Conservation (phyloP, 352 stramenopile genomes). For the Phytophthora podocarpi region DNA sequence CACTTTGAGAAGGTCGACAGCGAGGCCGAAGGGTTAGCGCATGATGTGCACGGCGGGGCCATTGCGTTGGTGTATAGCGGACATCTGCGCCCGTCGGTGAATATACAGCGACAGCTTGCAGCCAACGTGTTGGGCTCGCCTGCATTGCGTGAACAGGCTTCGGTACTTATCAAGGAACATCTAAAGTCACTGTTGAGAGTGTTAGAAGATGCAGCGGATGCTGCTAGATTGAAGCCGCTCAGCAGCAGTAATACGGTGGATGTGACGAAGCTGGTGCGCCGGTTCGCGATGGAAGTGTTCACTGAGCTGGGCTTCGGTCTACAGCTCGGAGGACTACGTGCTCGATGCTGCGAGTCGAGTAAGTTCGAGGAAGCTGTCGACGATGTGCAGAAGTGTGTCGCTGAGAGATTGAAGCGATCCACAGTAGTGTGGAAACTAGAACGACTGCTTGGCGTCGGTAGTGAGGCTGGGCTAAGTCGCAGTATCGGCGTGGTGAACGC, state of each 20-base stretch:
- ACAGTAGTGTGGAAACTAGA: constrained; percentile 40
- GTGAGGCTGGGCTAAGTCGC: constrained; percentile 32
- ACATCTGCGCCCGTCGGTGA: constrained; percentile 13
- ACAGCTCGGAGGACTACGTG: constrained; percentile 20
- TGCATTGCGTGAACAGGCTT: constrained; percentile 44
- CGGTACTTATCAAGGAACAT: constrained; percentile 33
- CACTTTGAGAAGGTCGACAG: constrained; percentile 51
- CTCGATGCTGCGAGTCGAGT: constrained; percentile 6
- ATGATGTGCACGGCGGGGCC: constrained; percentile 21
- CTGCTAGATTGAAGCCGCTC: no score
- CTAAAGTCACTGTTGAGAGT: constrained; percentile 25
- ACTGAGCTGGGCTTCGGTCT: constrained; percentile 39
- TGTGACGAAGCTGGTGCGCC: constrained; percentile 23
- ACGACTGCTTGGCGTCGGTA: constrained; percentile 34
- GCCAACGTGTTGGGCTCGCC: constrained; percentile 76
- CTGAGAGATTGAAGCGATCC: constrained; percentile 17
- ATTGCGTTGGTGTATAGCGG: constrained; percentile 24
- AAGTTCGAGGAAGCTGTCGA: constrained; percentile 34
- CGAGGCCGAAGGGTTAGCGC: constrained; percentile 6
- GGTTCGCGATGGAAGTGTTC: constrained; percentile 42
- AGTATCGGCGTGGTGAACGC: constrained; percentile 27
- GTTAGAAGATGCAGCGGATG: constrained; percentile 26
- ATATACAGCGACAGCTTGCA: constrained; percentile 36
- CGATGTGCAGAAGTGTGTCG: constrained; percentile 10
- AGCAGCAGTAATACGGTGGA: constrained; percentile 33